Evolutionary conservation across 352 stramenopile genomes (phyloP).

Genomic region (Globisporangium perplexum): DNA sequence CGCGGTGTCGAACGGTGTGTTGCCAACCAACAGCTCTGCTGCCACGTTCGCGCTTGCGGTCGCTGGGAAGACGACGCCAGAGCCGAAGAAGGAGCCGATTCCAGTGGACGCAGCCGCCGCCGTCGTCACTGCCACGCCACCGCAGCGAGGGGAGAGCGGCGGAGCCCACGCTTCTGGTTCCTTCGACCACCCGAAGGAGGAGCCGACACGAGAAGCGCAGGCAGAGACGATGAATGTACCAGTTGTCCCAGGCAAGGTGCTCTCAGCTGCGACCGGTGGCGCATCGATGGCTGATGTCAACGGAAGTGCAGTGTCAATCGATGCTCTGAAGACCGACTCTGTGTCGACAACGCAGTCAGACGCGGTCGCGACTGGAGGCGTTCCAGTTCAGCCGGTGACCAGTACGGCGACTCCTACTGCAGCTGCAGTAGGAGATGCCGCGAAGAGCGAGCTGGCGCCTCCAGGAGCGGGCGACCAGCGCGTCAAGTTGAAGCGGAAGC

Average conservation of each 20-base stretch:
- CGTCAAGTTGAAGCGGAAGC: conserved; percentile 27
- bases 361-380: no score
- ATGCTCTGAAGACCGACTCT: no score
- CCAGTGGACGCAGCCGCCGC: no score
- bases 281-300: not conserved
- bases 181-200: not conserved
- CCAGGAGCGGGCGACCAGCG: not conserved
- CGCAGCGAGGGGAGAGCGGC: not conserved
- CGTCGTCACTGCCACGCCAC: not conserved
- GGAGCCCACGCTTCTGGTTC: not conserved
- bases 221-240: not conserved
- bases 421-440: not conserved
- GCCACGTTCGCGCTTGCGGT: no score
- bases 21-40: not conserved
- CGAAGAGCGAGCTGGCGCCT: not conserved
- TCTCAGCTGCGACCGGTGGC: not conserved
- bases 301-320: not conserved
- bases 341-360: no score
- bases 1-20: not conserved
- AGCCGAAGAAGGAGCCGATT: not conserved
- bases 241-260: not conserved
- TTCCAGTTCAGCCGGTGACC: not conserved
- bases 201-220: not conserved
- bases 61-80: not conserved
- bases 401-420: not conserved